Percentiles rank a stretch among this genome's conserved stretches.
Conservation (phyloP, 2,329 filamentous ascomycete genomes). For the Ophiostoma triangulosporum region DNA sequence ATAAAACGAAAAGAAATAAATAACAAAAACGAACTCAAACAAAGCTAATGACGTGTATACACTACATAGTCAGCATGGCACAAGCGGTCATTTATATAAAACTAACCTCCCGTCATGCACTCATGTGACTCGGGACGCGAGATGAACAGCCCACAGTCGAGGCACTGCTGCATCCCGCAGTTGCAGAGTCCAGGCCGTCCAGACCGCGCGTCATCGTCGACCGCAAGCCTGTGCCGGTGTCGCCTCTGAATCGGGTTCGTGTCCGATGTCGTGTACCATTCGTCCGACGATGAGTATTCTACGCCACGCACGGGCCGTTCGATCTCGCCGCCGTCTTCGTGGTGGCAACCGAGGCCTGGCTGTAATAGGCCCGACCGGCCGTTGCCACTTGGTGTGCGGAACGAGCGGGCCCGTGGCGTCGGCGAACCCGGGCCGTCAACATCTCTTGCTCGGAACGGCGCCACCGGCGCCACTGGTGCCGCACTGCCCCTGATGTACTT, state of each 20-base stretch:
- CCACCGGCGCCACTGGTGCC: too few species aligned
- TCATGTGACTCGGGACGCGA: conserved; percentile 4
- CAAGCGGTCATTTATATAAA: background rate
- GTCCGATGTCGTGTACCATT: conserved; percentile 5
- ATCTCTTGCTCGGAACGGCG: too few species aligned
- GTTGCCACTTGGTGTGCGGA: background rate
- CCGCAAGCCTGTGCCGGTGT: conserved; percentile 50
- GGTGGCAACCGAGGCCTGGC: background rate
- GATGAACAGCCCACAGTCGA: conserved; percentile 5
- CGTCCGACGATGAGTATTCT: conserved; percentile 1
- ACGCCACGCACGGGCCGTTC: background rate
- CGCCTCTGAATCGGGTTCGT: conserved; percentile 28
- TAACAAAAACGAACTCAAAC: background rate
- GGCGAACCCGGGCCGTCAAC: background rate
- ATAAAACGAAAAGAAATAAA: background rate
- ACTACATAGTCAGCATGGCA: background rate
- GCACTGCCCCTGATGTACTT: background rate
- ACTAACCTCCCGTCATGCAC: background rate
- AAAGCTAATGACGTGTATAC: background rate
- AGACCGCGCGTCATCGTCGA: background rate
- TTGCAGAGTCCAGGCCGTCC: background rate
- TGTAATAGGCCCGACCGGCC: background rate
- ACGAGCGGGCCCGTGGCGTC: background rate
- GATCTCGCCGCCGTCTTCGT: background rate
- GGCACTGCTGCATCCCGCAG: conserved; percentile 11